Base-by-base conservation (phyloP, 2,329 filamentous ascomycete species). In the Aspergillus bombycis region DNA sequence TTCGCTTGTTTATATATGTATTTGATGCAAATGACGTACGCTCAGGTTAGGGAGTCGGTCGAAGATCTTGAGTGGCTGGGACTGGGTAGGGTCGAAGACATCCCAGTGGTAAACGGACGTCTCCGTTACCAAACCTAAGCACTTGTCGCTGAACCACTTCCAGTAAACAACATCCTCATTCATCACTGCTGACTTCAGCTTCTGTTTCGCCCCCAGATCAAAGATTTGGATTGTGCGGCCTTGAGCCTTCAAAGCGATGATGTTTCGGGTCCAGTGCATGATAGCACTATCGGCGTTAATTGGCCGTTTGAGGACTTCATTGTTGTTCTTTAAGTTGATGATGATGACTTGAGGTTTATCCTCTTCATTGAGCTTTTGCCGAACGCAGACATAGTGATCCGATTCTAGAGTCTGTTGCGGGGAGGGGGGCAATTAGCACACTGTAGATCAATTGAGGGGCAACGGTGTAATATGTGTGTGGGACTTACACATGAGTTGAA, bases 201-300 rank as follows among this genome's bases (percentile, higher is more conserved):
- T 98, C 80, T 91, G 88, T 85, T 98, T 99, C 73, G 90, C 88
- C 72, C 89, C 89, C 65, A 99, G 87, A 79, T 99, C 94, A 81
- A 99, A 99, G 78, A 99, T 96, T 83, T 99, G 96, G 66, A 99
- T 87, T 70, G 95, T 99, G 77, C 93, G 88, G 68, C 91, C 91
- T 79, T 97, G 93, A 56, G 95, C 94, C 83, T 96, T 97, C 71
- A 99, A 87, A 67, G 96, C 95, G 75, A 99, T 98, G 78, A 99
- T 92, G 80, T 97, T 93, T 78, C 91, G 92, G 72, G 87, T 90
- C 92, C 93, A 97, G 87, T 99, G 95, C 95, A 99, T 98, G 78
- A 99, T 97, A 74, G 96, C 95, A 88, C 94, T 98, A 83, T 99
- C 95, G 75, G 95, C 95, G 85, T 97, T 98, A 85, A 99, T 99